Evolutionary conservation across 73 alveolate species (phyloP).

Genomic region (Breviolum minutum): DNA sequence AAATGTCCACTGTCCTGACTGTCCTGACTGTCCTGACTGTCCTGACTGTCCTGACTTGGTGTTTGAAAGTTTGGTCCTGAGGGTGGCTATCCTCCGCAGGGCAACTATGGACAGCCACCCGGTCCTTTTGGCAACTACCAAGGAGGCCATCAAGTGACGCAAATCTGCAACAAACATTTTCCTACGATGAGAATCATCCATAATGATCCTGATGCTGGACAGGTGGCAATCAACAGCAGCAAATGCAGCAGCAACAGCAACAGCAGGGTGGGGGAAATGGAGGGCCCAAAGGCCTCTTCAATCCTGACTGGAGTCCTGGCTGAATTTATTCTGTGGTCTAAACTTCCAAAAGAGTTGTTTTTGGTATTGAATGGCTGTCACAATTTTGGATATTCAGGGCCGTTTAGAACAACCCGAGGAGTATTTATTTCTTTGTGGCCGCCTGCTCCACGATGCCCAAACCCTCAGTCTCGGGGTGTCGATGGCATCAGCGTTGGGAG

Average conservation of each 20-base stretch:
- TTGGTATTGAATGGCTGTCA: no score
- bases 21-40: background rate
- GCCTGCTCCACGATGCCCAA: conserved; percentile 48
- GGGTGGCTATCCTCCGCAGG: conserved; percentile 29
- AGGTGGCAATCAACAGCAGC: background rate
- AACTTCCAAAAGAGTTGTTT: no score
- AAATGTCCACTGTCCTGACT: background rate
- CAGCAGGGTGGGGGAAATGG: background rate
- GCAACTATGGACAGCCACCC: background rate
- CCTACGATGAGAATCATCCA: no score
- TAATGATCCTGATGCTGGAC: no score
- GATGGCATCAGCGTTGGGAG: background rate
- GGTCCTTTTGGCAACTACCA: conserved; percentile 26
- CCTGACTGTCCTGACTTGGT: background rate
- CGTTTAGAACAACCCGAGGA: background rate
- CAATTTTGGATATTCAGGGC: no score
- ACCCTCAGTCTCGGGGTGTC: background rate
- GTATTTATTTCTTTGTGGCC: conserved; percentile 47
- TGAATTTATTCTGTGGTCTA: no score
- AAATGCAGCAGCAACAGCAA: background rate
- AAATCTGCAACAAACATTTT: no score
- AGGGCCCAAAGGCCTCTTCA: background rate
- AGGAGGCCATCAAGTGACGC: background rate
- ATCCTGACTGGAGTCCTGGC: conserved; percentile 44
- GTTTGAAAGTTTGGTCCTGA: background rate